Conservation (phyloP, 1,139 yeast genomes). For the Zygosaccharomyces sapae region DNA sequence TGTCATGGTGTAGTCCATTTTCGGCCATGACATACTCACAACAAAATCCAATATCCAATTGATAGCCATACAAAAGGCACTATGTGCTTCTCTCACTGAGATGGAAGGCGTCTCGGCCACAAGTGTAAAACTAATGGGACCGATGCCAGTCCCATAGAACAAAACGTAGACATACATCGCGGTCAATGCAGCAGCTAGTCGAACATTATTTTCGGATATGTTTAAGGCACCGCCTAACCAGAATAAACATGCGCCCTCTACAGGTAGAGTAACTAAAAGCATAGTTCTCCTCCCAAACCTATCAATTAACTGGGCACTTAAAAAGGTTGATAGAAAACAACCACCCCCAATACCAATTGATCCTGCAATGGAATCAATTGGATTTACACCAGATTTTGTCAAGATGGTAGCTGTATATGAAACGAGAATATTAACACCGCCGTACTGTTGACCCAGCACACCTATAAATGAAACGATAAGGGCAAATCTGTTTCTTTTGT, state of each 20-base stretch:
- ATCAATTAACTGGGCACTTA: conserved; percentile 53
- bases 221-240: conserved; percentile 50
- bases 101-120: conserved; percentile 55
- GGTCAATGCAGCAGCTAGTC: conserved; percentile 44
- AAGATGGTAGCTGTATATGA: conserved; percentile 52
- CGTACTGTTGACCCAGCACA: conserved; percentile 57
- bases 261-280: conserved; percentile 48
- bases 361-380: conserved; percentile 46
- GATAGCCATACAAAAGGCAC: conserved; percentile 52
- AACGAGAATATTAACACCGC: conserved; percentile 55
- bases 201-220: conserved; percentile 38
- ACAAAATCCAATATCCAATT: conserved; percentile 55
- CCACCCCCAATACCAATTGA: conserved; percentile 59
- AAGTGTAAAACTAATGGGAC: conserved; percentile 55
- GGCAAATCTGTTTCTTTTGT: conserved; percentile 51
- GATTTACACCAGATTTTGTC: conserved; percentile 44
- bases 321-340: conserved; percentile 49
- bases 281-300: conserved; percentile 51
- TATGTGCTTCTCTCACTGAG: conserved; percentile 51
- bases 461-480: conserved; percentile 52
- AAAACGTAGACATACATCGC: conserved; percentile 49
- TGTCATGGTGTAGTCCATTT: conserved; percentile 44
- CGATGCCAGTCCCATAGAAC: conserved; percentile 53
- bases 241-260: conserved; percentile 47
- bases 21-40: conserved; percentile 54